phyloP scores from a whole-genome alignment of 495 filamentous ascomycete species.

The Aspergillus asperescens region DNA sequence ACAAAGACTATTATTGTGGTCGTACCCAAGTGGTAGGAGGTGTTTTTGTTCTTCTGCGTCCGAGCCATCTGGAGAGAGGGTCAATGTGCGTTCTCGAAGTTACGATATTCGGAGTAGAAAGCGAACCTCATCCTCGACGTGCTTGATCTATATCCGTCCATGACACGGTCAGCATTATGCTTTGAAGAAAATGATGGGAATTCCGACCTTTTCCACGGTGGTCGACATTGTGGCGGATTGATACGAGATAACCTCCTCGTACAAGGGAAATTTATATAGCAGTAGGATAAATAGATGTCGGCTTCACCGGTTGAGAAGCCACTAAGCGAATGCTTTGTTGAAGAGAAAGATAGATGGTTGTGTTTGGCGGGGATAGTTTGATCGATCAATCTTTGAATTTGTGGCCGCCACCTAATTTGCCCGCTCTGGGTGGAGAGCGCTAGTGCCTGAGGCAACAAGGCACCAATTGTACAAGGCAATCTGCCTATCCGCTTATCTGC shows the following conservation, averaged over 20 bases:
- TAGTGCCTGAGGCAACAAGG: constrained; percentile 24
- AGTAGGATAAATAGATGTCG: constrained; percentile 1
- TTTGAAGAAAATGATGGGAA: constrained; percentile 4
- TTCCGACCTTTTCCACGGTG: constrained; percentile 84
- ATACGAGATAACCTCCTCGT: constrained; percentile 22
- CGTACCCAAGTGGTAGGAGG: constrained; percentile 71
- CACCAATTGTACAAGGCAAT: too few relatives aligned
- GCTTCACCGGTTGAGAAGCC: neutral
- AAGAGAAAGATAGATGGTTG: constrained; percentile 6
- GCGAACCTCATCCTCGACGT: constrained; percentile 86
- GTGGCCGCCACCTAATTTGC: constrained; percentile 28
- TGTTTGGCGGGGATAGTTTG: constrained; percentile 5
- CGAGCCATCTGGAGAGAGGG: constrained; percentile 66
- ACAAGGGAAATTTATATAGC: constrained; percentile 14
- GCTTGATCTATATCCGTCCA: constrained; percentile 71
- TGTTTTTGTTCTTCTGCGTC: constrained; percentile 98
- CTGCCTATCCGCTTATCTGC: too few relatives aligned
- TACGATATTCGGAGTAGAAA: neutral
- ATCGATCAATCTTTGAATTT: constrained; percentile 23
- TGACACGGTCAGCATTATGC: constrained; percentile 21
- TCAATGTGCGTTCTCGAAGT: constrained; percentile 15
- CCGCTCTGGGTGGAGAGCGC: constrained; percentile 15
- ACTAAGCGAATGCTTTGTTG: constrained; percentile 12
- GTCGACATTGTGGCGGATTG: constrained; percentile 72
- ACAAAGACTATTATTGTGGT: neutral